Percentiles rank a stretch among this genome's conserved stretches.
Evolutionary conservation across 2,329 filamentous ascomycete genomes (phyloP).

Genomic region (Talaromyces sp.): DNA sequence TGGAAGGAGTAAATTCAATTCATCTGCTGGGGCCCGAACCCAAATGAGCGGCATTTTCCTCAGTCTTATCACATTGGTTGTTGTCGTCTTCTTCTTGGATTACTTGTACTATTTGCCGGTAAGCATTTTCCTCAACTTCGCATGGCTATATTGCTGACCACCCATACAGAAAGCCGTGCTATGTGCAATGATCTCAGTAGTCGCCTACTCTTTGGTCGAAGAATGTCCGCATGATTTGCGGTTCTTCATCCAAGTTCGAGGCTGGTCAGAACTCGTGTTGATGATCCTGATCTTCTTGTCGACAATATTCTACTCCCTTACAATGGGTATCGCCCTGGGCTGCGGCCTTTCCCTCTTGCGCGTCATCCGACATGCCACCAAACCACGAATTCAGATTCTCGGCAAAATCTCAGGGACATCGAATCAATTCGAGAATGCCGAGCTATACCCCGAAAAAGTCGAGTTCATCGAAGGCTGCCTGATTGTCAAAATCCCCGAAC

Average conservation of each 20-base stretch:
- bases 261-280: conserved; percentile 79
- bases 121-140: conserved; percentile 40
- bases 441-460: conserved; percentile 66
- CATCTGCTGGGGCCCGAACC: conserved; percentile 83
- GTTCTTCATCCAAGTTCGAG: conserved; percentile 83
- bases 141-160: conserved; percentile 7
- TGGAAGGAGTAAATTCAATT: conserved; percentile 92
- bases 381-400: conserved; percentile 92
- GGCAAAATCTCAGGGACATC: conserved; percentile 78
- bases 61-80: conserved; percentile 76
- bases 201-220: conserved; percentile 91
- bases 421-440: conserved; percentile 81
- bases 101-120: conserved; percentile 97
- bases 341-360: conserved; percentile 87
- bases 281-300: conserved; percentile 89
- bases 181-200: conserved; percentile 89
- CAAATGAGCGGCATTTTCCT: conserved; percentile 92
- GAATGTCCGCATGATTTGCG: conserved; percentile 88
- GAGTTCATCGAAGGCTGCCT: conserved; percentile 90
- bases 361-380: conserved; percentile 85
- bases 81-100: conserved; percentile 77
- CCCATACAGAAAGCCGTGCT: conserved; percentile 77
- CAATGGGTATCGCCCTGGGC: conserved; percentile 88
- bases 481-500: conserved; percentile 97
- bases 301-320: conserved; percentile 93